phyloP scores from a whole-genome alignment of 441 rosid species.

The Jatropha podagrica region DNA sequence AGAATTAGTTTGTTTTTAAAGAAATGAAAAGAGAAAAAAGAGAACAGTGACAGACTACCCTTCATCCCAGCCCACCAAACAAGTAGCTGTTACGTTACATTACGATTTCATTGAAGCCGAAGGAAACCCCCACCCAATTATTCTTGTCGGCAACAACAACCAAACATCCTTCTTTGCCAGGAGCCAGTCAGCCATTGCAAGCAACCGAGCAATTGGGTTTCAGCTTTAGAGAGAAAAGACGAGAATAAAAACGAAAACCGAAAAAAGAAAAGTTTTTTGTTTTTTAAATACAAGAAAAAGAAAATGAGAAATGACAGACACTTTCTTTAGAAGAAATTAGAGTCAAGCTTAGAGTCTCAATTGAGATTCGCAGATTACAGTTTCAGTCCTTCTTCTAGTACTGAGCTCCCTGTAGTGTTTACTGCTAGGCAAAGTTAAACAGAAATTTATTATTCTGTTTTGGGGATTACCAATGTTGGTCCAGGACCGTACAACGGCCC shows the following conservation, averaged over 20 bases:
- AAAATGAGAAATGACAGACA: neutral
- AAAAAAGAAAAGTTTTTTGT: too few relatives aligned
- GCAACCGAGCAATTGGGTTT: neutral
- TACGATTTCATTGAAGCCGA: constrained; percentile 43
- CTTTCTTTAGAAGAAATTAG: neutral
- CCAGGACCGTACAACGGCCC: constrained; percentile 64
- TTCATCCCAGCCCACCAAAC: constrained; percentile 25
- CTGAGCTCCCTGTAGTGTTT: neutral
- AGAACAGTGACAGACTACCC: neutral
- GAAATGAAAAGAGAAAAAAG: neutral
- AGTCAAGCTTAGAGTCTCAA: too few relatives aligned
- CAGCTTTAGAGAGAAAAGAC: neutral
- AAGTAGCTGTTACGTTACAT: constrained; percentile 23
- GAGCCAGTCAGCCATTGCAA: neutral
- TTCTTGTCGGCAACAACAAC: constrained; percentile 40
- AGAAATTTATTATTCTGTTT: neutral
- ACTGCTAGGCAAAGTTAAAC: neutral
- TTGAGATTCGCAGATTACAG: too few relatives aligned
- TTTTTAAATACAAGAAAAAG: neutral
- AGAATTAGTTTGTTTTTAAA: neutral
- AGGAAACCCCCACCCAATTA: constrained; percentile 34
- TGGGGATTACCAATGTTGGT: constrained; percentile 57
- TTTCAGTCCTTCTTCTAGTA: too few relatives aligned
- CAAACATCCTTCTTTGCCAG: neutral
- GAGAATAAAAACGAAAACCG: neutral